Percentiles rank a stretch among this genome's conserved stretches.
Conservation (phyloP, 345 rosid species). For the Gossypium herbaceum region DNA sequence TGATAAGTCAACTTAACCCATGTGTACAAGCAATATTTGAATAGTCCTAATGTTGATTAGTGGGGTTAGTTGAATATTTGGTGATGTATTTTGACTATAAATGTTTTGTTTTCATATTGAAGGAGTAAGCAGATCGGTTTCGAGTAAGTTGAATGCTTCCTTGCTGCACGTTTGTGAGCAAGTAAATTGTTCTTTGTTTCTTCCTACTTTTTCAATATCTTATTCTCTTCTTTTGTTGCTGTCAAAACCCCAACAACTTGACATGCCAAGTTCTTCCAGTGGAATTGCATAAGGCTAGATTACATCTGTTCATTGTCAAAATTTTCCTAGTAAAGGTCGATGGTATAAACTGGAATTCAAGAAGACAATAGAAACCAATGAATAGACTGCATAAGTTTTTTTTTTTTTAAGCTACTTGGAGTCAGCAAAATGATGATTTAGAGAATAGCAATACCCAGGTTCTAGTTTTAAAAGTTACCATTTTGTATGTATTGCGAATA, state of each 20-base stretch:
- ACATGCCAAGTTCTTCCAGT: background rate
- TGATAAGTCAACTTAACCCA: no score
- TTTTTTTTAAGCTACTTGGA: background rate
- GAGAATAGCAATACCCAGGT: background rate
- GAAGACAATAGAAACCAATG: background rate
- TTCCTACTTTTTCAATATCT: no score
- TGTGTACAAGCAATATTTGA: no score
- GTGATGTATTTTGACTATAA: no score
- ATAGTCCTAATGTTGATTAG: no score
- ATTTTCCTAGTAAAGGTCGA: background rate
- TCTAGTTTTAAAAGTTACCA: slow-evolving; percentile 12
- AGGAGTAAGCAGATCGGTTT: no score
- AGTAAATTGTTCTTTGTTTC: no score
- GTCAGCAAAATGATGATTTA: background rate
- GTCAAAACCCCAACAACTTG: background rate
- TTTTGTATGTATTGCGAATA: background rate
- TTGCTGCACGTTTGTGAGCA: no score
- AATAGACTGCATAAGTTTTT: background rate
- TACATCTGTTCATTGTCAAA: background rate
- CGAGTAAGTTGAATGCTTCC: no score
- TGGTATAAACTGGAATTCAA: background rate
- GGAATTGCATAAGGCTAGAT: background rate
- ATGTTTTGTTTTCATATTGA: no score
- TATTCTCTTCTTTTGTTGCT: no score
- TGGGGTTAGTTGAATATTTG: no score